Conservation (phyloP, 139 green algal genomes). For the Nannochloris sp. region DNA sequence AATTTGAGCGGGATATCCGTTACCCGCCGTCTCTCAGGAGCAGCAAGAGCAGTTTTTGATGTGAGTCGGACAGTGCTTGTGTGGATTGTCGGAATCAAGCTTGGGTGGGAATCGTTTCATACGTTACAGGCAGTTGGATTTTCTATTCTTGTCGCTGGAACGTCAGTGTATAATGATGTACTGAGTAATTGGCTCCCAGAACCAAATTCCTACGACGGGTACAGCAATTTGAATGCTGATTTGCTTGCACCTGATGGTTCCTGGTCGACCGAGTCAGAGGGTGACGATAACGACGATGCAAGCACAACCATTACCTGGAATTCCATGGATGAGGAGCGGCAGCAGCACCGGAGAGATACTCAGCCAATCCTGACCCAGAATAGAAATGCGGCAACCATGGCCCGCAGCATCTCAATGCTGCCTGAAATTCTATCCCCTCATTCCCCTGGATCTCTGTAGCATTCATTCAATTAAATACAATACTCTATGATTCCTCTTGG, state of each 20-base stretch:
- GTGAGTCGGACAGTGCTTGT: conserved; percentile 71
- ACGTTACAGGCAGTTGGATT: conserved; percentile 72
- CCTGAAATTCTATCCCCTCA: conserved; percentile 43
- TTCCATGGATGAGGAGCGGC: too few relatives aligned
- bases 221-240: not conserved
- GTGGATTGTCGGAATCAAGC: conserved; percentile 56
- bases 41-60: conserved; percentile 69
- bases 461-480: not conserved
- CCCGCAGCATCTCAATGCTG: conserved; percentile 44
- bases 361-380: too few relatives aligned
- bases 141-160: conserved; percentile 58
- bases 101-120: conserved; percentile 80
- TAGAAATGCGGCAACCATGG: conserved; percentile 15
- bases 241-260: not conserved
- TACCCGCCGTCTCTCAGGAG: conserved; percentile 60
- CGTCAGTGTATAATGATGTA: conserved; percentile 73
- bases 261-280: not conserved
- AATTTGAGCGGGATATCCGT: conserved; percentile 72
- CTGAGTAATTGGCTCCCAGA: conserved; percentile 12
- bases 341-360: too few relatives aligned
- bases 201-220: not conserved
- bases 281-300: too few relatives aligned
- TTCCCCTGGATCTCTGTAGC: conserved; percentile 14
- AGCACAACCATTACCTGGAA: too few relatives aligned
- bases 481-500: not conserved